phyloP scores from a whole-genome alignment of 2,329 filamentous ascomycete species.

The Parafenestella ontariensis region DNA sequence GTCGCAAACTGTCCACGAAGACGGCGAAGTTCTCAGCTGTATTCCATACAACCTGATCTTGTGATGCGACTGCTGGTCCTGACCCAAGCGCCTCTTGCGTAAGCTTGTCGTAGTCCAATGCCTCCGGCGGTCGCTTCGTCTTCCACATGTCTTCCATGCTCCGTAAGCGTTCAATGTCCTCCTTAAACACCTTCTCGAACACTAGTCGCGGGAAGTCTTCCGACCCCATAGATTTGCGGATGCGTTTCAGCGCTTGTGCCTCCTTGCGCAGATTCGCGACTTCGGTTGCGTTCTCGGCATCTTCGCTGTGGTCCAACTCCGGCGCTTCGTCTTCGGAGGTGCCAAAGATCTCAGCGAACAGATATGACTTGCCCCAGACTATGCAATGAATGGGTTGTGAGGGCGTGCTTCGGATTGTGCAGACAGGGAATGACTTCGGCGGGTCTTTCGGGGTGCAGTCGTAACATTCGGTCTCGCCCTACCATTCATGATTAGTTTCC shows the following conservation, averaged over 20 bases:
- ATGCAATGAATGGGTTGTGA: slow-evolving; percentile 98
- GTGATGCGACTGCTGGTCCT: slow-evolving; percentile 61
- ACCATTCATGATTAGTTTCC: slow-evolving; percentile 7
- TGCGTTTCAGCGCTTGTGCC: slow-evolving; percentile 80
- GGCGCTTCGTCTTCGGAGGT: slow-evolving; percentile 84
- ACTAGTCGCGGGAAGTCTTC: slow-evolving; percentile 78
- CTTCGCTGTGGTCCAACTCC: slow-evolving; percentile 78
- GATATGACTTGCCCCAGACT: slow-evolving; percentile 97
- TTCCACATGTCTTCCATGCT: slow-evolving; percentile 99
- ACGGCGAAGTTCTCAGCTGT: slow-evolving; percentile 82
- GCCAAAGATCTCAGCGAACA: slow-evolving; percentile 94
- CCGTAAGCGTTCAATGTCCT: slow-evolving; percentile 81
- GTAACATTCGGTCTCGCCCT: slow-evolving; percentile 90
- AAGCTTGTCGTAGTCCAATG: slow-evolving; percentile 73
- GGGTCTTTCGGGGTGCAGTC: slow-evolving; percentile 90
- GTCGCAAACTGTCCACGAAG: slow-evolving; percentile 82
- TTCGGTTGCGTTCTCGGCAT: slow-evolving; percentile 84
- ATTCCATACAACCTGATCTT: slow-evolving; percentile 82
- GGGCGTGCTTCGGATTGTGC: slow-evolving; percentile 94
- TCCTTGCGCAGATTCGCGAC: slow-evolving; percentile 88
- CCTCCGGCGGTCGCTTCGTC: slow-evolving; percentile 73
- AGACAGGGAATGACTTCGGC: slow-evolving; percentile 93
- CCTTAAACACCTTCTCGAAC: slow-evolving; percentile 90
- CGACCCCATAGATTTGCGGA: slow-evolving; percentile 81
- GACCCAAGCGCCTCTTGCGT: slow-evolving; percentile 61